A percentile compares a stretch with the other conserved stretches of the same genome.
These are phyloP conservation scores for Echria macrotheca DNA, from an alignment of 495 filamentous ascomycete species.

Conservation along the genomic window DNA sequence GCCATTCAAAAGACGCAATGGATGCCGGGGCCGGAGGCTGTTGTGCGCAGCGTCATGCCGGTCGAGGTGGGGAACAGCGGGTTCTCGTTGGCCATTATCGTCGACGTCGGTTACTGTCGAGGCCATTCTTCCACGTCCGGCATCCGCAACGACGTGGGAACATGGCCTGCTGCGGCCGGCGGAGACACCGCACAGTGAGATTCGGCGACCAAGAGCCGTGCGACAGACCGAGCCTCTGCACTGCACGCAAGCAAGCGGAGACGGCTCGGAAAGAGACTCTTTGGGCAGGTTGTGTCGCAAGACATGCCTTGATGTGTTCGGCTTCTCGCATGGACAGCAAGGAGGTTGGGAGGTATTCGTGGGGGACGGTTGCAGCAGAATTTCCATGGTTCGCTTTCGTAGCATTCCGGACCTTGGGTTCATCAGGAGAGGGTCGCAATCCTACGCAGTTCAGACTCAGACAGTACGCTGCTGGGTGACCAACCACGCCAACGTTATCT, in stretches of 20 bases:
- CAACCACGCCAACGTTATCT: too few relatives aligned
- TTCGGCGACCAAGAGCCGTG: conserved; percentile 10
- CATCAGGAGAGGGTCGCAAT: too few relatives aligned
- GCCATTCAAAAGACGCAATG: conserved; percentile 1
- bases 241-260: background rate
- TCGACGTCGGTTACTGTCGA: background rate
- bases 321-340: too few relatives aligned
- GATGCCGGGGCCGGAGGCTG: background rate
- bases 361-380: too few relatives aligned
- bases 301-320: too few relatives aligned
- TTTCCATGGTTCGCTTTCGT: too few relatives aligned
- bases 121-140: background rate
- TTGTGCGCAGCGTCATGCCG: conserved; percentile 6
- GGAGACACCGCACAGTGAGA: conserved; percentile 3
- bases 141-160: background rate
- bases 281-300: too few relatives aligned
- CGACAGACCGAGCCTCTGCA: background rate
- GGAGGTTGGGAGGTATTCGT: too few relatives aligned
- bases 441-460: too few relatives aligned
- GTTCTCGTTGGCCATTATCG: conserved; percentile 1
- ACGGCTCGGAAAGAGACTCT: too few relatives aligned
- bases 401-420: too few relatives aligned
- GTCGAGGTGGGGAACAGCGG: background rate
- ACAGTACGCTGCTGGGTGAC: too few relatives aligned
- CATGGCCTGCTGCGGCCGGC: background rate